Base-by-base conservation (phyloP, 352 stramenopile genomes). In the Phytophthora chlamydospora region DNA sequence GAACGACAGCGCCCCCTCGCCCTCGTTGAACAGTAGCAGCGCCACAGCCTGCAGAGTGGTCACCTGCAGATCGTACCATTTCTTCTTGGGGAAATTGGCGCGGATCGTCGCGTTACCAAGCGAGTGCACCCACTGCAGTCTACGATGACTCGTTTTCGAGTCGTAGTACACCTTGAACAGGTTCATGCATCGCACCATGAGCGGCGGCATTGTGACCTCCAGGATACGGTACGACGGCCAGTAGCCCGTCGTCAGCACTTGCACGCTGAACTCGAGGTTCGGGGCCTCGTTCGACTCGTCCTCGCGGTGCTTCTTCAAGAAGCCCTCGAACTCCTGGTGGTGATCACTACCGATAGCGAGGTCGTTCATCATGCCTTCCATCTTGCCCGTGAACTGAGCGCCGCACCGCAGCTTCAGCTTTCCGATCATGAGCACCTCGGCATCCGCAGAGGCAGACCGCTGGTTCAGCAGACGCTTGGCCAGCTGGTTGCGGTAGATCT, bases 321-420 rank as follows among this genome's bases (percentile, higher is more conserved):
- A 93, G 2, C 72, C 70, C 35, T 98, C 95, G 71, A 99, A 99
- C 58, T 98, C 95, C 42, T 94, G 87, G 62, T 98, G 95, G 71
- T 99, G 96, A 50, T 99, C 97, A 56, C 80, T 96, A 36, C 97
- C 97, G 39, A 99, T 98, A 14, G 95, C 90, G 61, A 99, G 66
- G 70, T 99, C 98, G 71, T 98, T 98, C 73, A 99, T 91, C 98
- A 99, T 99, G 63, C 97, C 97, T 77, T 99, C 98, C 97, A 99
- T 99, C 79, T 98, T 97, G 32, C 94, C 97, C 24, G 98, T 99
- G 70, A 99, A 99, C 76, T 99, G 97, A 10, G 97, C 97, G 66
- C 98, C 98, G 68, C 97, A 99, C 43, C 97, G 89, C 46, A 99
- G 81, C 83, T 99, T 99, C 19, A 99, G 83, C 79, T 99, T 99